Evolutionary conservation across 177 flowering plant species (phyloP).

Genomic region (Vitis hybrid): DNA sequence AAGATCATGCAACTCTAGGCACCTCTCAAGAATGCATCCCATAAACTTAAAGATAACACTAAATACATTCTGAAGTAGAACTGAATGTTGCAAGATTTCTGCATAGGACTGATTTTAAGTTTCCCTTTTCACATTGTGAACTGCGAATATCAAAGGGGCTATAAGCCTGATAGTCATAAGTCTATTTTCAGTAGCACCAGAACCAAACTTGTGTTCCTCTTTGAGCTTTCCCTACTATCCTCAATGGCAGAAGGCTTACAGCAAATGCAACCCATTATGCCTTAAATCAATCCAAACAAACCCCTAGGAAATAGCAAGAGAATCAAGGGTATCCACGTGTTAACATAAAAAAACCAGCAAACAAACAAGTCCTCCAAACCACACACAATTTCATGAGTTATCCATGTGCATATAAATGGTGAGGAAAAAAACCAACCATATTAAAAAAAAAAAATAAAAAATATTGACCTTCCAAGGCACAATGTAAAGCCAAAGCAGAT

Average conservation of each 20-base stretch:
- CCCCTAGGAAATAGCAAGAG: neutral
- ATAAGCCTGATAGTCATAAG: conserved; percentile 63
- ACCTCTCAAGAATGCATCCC: conserved; percentile 59
- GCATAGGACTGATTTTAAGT: conserved; percentile 84
- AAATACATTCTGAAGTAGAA: conserved; percentile 76
- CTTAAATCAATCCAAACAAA: conserved; percentile 16
- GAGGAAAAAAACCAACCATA: too few species aligned
- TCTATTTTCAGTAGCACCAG: conserved; percentile 68
- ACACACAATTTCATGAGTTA: too few species aligned
- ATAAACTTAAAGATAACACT: conserved; percentile 73
- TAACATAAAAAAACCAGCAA: too few species aligned
- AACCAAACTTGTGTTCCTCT: conserved; percentile 71
- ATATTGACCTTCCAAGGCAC: too few species aligned
- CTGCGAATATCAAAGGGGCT: conserved; percentile 74
- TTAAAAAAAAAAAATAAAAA: too few species aligned
- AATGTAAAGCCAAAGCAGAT: too few species aligned
- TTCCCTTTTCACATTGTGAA: conserved; percentile 70
- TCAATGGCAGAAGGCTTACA: conserved; percentile 80
- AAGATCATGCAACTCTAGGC: conserved; percentile 59
- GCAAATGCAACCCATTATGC: conserved; percentile 75
- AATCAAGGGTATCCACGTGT: too few species aligned
- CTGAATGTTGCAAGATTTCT: conserved; percentile 87
- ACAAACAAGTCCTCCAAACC: too few species aligned
- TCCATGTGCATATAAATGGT: too few species aligned
- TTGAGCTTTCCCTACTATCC: conserved; percentile 68